A percentile compares a stretch with the other conserved stretches of the same genome.
Conservation (phyloP, 2,329 filamentous ascomycete species). For the Sphaceloma murrayae region DNA sequence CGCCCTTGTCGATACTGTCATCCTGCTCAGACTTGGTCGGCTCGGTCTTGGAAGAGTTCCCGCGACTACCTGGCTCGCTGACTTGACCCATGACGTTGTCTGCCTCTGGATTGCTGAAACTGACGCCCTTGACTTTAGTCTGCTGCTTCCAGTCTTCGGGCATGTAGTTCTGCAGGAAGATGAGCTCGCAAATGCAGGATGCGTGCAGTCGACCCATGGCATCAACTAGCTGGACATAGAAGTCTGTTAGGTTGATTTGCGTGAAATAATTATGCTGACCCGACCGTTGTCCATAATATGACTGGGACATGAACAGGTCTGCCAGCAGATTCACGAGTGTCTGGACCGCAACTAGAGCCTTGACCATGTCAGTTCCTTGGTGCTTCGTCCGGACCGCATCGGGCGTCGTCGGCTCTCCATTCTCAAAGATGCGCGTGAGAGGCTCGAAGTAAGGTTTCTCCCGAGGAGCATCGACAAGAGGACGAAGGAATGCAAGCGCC, state of each 20-base stretch:
- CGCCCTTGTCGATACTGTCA: conserved; percentile 6
- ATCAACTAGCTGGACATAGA: conserved; percentile 64
- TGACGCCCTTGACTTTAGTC: conserved; percentile 34
- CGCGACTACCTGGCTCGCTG: not conserved
- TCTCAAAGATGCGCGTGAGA: conserved; percentile 13
- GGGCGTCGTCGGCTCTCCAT: not conserved
- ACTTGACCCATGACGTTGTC: conserved; percentile 31
- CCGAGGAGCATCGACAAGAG: conserved; percentile 44
- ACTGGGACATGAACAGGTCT: conserved; percentile 20
- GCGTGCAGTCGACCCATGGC: conserved; percentile 69
- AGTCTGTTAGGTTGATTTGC: conserved; percentile 73
- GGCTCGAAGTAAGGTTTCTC: conserved; percentile 19
- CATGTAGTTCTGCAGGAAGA: conserved; percentile 61
- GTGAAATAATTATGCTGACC: conserved; percentile 54
- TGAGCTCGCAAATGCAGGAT: conserved; percentile 76
- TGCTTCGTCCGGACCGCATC: conserved; percentile 21
- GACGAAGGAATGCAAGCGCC: conserved; percentile 57
- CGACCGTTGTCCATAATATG: conserved; percentile 41
- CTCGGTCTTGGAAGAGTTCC: not conserved
- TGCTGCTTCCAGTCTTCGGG: conserved; percentile 55
- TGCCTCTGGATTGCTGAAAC: conserved; percentile 27
- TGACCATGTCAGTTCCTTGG: conserved; percentile 66
- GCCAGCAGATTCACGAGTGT: conserved; percentile 64
- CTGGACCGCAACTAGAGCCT: conserved; percentile 67
- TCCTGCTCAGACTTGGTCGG: conserved; percentile 17